Percentiles rank a stretch among this genome's conserved stretches.
phyloP scores from a whole-genome alignment of 139 green algal species.

The Picochlorum sp. region DNA sequence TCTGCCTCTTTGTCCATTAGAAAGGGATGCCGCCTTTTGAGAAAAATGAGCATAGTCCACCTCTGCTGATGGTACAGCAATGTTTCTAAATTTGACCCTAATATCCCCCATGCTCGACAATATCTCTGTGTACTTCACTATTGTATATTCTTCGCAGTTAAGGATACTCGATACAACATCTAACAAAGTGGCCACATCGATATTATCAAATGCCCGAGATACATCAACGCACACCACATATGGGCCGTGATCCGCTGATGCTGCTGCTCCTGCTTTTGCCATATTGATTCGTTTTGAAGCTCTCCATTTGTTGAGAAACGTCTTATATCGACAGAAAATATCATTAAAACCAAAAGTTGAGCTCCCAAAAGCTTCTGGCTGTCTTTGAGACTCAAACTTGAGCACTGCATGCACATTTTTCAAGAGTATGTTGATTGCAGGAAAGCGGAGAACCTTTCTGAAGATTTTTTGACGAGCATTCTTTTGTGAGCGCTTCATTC shows the following conservation, averaged over 20 bases:
- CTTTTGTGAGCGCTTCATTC: too few relatives aligned
- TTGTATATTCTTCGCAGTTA: constrained; percentile 29
- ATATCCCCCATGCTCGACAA: constrained; percentile 31
- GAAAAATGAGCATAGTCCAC: background rate
- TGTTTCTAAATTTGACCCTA: constrained; percentile 7
- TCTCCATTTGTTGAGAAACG: constrained; percentile 43
- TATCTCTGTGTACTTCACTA: constrained; percentile 45
- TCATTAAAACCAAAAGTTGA: constrained; percentile 76
- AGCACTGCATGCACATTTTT: constrained; percentile 50
- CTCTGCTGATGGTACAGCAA: constrained; percentile 5
- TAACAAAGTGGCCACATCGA: constrained; percentile 41
- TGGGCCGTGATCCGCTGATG: background rate
- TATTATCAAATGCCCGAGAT: constrained; percentile 63
- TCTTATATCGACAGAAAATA: constrained; percentile 31
- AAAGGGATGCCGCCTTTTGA: constrained; percentile 3
- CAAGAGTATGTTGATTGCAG: constrained; percentile 61
- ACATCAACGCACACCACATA: constrained; percentile 69
- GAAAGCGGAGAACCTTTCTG: constrained; percentile 38
- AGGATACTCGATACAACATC: constrained; percentile 40
- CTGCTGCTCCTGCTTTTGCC: background rate
- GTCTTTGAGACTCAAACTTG: constrained; percentile 35
- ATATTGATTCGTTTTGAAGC: background rate
- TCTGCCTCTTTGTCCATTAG: constrained; percentile 7
- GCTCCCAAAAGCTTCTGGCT: constrained; percentile 32
- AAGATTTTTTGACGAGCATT: background rate